These are phyloP conservation scores for Solanum bukasovii DNA, from an alignment of 257 asterid species.

Conservation along the genomic window DNA sequence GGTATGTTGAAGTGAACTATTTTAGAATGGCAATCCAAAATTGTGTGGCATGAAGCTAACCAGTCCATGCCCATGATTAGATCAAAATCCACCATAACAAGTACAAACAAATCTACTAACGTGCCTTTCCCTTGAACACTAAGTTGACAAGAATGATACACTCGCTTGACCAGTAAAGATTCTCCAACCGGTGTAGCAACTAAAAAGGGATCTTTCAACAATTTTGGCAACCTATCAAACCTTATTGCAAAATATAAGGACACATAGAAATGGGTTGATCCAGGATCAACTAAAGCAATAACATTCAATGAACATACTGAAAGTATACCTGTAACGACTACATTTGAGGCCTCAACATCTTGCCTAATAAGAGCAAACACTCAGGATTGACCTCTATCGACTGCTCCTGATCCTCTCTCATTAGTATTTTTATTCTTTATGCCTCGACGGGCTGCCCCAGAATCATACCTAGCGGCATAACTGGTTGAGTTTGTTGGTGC, in stretches of 20 bases:
- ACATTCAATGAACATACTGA: background rate
- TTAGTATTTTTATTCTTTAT: too few species aligned
- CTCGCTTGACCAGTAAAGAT: background rate
- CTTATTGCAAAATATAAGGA: too few species aligned
- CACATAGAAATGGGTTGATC: background rate
- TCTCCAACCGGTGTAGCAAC: background rate
- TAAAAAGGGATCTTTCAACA: background rate
- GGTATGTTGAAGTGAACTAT: background rate
- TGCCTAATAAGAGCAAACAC: background rate
- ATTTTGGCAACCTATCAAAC: background rate
- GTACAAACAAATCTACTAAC: background rate
- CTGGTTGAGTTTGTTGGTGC: accelerated
- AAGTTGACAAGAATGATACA: background rate
- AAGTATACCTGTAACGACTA: background rate
- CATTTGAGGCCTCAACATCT: background rate
- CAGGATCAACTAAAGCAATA: background rate
- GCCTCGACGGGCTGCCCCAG: background rate
- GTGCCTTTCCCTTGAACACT: background rate
- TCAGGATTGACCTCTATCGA: accelerated
- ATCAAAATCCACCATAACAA: background rate
- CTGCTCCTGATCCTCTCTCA: background rate
- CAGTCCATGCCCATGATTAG: background rate
- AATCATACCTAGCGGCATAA: too few species aligned
- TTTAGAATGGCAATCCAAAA: background rate
- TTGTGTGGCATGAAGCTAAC: background rate